Evolutionary conservation across 2,329 filamentous ascomycete genomes (phyloP), one percentile per base, ranked within the genome.

Genomic region (Cryphonectria nitschkei): DNA sequence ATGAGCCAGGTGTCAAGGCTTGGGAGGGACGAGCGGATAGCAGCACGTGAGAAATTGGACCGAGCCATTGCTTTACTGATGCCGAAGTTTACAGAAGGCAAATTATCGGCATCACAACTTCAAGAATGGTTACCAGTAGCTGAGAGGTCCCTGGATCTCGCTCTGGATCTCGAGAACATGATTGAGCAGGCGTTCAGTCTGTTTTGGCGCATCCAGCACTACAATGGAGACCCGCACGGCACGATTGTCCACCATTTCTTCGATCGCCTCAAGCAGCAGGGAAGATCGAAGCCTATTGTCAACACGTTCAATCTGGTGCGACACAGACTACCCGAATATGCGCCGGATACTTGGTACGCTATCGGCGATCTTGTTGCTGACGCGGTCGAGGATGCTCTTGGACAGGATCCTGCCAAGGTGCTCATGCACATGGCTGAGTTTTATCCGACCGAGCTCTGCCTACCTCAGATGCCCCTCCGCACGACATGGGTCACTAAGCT

Each of bases 401-500:
- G 78, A 34, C 70, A 73, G 22, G 77, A 78, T 54, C 76, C 78
- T 2, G 73, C 70, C 6, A 67, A 74, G 2, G 77, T 83, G 2
- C 60, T 84, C 22, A 71, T 69, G n/a, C 74, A 75, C 1, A 75
- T 82, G 29, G 66, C 76, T 5, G 67, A 65, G 16, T 75, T 80
- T 61, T 70, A 75, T 9, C 71, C 76, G 13, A 61, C 46, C 0
- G 46, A 71, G 2, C 71, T 63, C 6, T 70, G 70, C 58, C 29
- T n/a, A 39, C 60, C 67, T 37, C 46, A 37, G 43, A 32, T 54
- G 46, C 67, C 67, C n/a, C 66, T 83, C 61, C 77, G 75, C 39
- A 77, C 78, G 4, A 62, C 75, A 14, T 84, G 82, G 82, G 76
- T 81, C 0, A 79, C 80, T 37, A 78, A 76, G 68, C 74, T 84